Base-by-base conservation (phyloP, 2,329 filamentous ascomycete genomes). In the Fusarium proliferatum region DNA sequence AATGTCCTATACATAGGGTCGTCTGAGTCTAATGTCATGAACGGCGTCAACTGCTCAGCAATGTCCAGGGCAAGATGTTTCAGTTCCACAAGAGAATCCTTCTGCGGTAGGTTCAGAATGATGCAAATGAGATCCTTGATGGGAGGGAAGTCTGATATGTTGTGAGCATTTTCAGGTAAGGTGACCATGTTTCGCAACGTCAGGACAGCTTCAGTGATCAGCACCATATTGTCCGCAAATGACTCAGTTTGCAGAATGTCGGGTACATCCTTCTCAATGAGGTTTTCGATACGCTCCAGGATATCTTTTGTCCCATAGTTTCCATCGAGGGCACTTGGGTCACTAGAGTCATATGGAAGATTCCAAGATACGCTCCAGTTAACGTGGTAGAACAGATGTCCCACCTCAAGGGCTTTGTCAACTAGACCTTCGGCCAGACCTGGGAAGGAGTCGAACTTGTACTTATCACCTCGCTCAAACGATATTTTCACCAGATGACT, bases 151-250 rank as follows among this genome's bases (percentile, higher is more conserved):
- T 92, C 90, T 9, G 94, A 89, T 77, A 97, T 88, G 80, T 95
- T 96, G 30, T 88, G 84, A 0, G 96, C 96, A 79, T 99, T 99
- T 71, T 97, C 95, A 28, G 92, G 90, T 26, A 98, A 86, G 82
- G 97, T 93, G n/a, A 95, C 92, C 95, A 99, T 98, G 81, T 99
- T 99, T 58, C 96, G 91, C 48, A 98, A 87, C 23, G 97, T 95
- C 52, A 98, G 85, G 26, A 93, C 91, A 5, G 96, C 95, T 82
- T 98, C 95, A 30, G 93, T 96, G 70, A 97, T 88, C 73, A 94
- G 89, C 17, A 93, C 89, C 68, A 98, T 86, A 46, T 88, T 86
- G 71, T 95, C 91, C 19, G 89, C 87, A 74, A 93, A 94, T 10
- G 91, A 87, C 36, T 90, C 90, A 1, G 94, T 90, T 71, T 95